Conservation (phyloP, 768 basidiomycete species). For the Lactarius evosmus region DNA sequence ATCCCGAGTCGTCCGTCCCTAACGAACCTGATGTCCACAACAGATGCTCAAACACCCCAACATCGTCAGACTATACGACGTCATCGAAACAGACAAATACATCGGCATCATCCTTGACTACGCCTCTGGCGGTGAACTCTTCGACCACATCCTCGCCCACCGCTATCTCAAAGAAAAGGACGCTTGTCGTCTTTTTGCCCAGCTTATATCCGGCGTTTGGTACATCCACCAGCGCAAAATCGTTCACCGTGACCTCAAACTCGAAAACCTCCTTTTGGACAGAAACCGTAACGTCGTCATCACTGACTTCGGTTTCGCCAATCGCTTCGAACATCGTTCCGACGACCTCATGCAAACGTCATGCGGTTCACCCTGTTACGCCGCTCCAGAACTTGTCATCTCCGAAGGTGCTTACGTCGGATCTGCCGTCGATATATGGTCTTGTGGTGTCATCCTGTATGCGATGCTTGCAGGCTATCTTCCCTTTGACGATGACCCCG, state of each 20-base stretch:
- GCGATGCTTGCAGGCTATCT: constrained; percentile 97
- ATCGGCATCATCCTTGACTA: constrained; percentile 99
- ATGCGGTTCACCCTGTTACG: constrained; percentile 97
- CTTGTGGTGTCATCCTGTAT: constrained; percentile 92
- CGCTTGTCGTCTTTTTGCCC: constrained; percentile 93
- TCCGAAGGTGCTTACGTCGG: constrained; percentile 97
- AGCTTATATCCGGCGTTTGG: constrained; percentile 97
- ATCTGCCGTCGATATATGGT: constrained; percentile 97
- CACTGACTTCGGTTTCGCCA: constrained; percentile 99
- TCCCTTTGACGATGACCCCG: constrained; percentile 99
- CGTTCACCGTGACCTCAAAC: constrained; percentile 97
- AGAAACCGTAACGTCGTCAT: constrained; percentile 98
- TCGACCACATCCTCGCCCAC: constrained; percentile 98
- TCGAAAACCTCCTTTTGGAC: constrained; percentile 96
- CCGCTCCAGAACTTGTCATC: constrained; percentile 96
- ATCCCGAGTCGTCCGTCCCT: constrained; percentile 4
- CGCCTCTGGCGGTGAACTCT: constrained; percentile 96
- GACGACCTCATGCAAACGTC: constrained; percentile 99
- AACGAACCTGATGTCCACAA: constrained; percentile 15
- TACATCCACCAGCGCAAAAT: constrained; percentile 99
- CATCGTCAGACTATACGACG: constrained; percentile 96
- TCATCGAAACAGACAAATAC: constrained; percentile 99
- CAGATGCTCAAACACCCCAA: constrained; percentile 95
- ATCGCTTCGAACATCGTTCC: constrained; percentile 87
- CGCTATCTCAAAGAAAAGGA: constrained; percentile 93